Base-by-base conservation (phyloP, 2,329 filamentous ascomycete genomes). In the Chlorencoelia australis region DNA sequence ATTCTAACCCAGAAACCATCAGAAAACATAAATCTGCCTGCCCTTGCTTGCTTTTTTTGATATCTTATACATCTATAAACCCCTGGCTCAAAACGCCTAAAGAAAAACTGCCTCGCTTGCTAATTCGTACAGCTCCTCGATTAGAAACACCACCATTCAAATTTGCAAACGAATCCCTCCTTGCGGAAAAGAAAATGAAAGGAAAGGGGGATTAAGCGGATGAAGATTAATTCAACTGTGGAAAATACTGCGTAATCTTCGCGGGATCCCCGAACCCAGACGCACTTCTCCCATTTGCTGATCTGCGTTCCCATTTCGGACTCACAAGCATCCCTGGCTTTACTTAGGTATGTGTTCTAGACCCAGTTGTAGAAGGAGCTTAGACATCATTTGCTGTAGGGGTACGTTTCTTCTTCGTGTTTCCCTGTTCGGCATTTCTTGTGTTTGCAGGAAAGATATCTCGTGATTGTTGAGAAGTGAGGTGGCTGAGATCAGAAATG, bases 201-300 rank as follows among this genome's bases (percentile, higher is more conserved):
- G n/a, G n/a, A n/a, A n/a, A n/a, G n/a, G n/a, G n/a, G n/a, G n/a
- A n/a, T n/a, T n/a, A n/a, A n/a, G n/a, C n/a, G n/a, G n/a, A n/a
- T n/a, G n/a, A n/a, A n/a, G n/a, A 18, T 16, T 25, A 43, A 43
- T 42, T 41, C 20, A 55, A 24, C 31, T 55, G 51, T 4, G 52
- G 51, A 21, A 55, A 55, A 30, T 52, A 55, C 34, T 55, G 50
- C 11, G 44, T 43, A 14, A 54, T 51, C 20, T 49, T 54, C n/a
- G 32, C 33, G 4, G 46, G 45, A 41, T 46, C 44, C 3, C 49
- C 49, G 35, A 39, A 27, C 9, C 42, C 36, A 18, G 22, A 27
- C 35, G 7, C 25, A 14, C 30, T n/a, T n/a, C n/a, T n/a, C n/a
- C 32, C 11, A 35, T 30, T 4, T 24, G 35, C 29, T 39, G 25